These are phyloP conservation scores for Phytophthora multivora DNA, from an alignment of 352 stramenopile species.

Conservation along the genomic window DNA sequence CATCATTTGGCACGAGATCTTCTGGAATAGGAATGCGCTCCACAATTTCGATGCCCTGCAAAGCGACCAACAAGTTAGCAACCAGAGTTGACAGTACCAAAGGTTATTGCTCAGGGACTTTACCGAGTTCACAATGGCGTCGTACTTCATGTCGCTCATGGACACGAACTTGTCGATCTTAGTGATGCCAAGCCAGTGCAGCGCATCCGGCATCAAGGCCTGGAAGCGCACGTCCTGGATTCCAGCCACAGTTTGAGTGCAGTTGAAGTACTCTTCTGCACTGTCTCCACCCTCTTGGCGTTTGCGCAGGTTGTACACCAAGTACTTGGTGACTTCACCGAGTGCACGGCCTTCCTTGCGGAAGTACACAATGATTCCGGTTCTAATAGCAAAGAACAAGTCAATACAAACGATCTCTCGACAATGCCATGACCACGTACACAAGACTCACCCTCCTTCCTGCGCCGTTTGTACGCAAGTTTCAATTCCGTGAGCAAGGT, in stretches of 20 bases:
- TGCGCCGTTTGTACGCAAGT: conserved; percentile 98
- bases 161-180: conserved; percentile 95
- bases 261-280: conserved; percentile 99
- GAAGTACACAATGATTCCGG: conserved; percentile 98
- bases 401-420: not conserved
- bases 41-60: conserved; percentile 97
- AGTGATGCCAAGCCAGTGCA: conserved; percentile 98
- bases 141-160: conserved; percentile 99
- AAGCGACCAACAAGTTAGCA: conserved; percentile 11
- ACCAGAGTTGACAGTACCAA: not conserved
- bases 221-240: conserved; percentile 99
- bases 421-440: not conserved
- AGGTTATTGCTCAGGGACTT: conserved; percentile 6
- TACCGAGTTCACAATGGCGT: conserved; percentile 97
- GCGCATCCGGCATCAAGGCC: conserved; percentile 98
- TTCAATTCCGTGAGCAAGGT: conserved; percentile 99
- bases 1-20: conserved; percentile 97
- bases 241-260: conserved; percentile 97
- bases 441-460: conserved; percentile 87
- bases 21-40: conserved; percentile 98
- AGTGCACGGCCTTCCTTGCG: conserved; percentile 98
- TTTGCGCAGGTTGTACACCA: conserved; percentile 99
- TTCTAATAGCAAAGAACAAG: conserved; percentile 40
- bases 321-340: conserved; percentile 99
- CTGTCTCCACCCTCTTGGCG: conserved; percentile 97